A percentile compares a stretch with the other conserved stretches of the same genome.
phyloP scores from a whole-genome alignment of 805 yeast genomes.

The Candida ortonii region DNA sequence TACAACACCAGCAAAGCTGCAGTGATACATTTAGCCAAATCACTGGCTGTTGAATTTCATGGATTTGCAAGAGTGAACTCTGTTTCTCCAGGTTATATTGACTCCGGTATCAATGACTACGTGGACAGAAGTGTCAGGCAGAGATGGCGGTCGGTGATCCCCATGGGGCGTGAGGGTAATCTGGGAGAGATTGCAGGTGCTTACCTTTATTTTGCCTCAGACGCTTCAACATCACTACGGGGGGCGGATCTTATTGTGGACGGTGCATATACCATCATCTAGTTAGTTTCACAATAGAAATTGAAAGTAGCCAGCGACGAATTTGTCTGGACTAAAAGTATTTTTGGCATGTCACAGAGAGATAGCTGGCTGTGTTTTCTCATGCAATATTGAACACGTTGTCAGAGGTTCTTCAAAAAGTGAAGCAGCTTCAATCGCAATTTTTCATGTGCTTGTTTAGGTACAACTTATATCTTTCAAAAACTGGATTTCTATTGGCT shows the following conservation, averaged over 20 bases:
- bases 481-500: too few species aligned
- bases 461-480: too few species aligned
- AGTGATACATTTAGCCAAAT: constrained; percentile 45
- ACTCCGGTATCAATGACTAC: constrained; percentile 40
- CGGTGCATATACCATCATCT: constrained; percentile 46
- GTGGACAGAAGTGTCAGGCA: constrained; percentile 17
- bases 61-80: constrained; percentile 45
- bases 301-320: too few species aligned
- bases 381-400: too few species aligned
- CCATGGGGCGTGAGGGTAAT: constrained; percentile 49
- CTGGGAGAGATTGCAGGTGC: constrained; percentile 52
- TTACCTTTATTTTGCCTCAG: constrained; percentile 50
- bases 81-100: constrained; percentile 24
- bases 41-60: constrained; percentile 47
- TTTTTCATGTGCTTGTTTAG: too few species aligned
- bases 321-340: too few species aligned
- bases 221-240: constrained; percentile 49
- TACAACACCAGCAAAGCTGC: constrained; percentile 52
- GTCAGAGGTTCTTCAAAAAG: too few species aligned
- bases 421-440: too few species aligned
- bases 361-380: too few species aligned
- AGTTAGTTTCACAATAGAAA: too few species aligned
- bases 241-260: constrained; percentile 50
- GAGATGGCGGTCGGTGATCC: constrained; percentile 35
- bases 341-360: too few species aligned